Percentiles rank a stretch among this genome's conserved stretches.
phyloP scores from a whole-genome alignment of 441 rosid genomes.

The Metrosideros polymorpha region DNA sequence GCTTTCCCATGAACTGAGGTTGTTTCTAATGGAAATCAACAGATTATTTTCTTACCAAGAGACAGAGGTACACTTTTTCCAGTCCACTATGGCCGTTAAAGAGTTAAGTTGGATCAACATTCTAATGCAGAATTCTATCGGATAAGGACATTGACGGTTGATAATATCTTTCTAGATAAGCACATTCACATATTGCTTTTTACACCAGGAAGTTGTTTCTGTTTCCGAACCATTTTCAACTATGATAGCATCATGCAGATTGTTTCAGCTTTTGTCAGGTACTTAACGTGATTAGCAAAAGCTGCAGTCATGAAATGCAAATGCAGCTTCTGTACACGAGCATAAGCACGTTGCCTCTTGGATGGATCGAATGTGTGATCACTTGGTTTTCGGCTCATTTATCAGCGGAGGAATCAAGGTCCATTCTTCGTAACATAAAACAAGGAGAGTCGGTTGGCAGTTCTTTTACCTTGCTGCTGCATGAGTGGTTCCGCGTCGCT shows the following conservation, averaged over 20 bases:
- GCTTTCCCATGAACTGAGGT: conserved; percentile 40
- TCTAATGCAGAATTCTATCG: neutral
- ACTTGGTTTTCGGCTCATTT: conserved; percentile 66
- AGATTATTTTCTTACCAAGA: conserved; percentile 38
- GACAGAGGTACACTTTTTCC: conserved; percentile 35
- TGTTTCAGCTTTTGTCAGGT: conserved; percentile 28
- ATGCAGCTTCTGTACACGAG: conserved; percentile 47
- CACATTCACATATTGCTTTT: neutral
- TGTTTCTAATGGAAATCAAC: conserved; percentile 23
- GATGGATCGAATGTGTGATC: conserved; percentile 53
- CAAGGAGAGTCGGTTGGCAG: conserved; percentile 21
- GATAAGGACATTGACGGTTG: neutral
- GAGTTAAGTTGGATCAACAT: neutral
- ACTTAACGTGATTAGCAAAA: conserved; percentile 39
- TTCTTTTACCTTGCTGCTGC: conserved; percentile 43
- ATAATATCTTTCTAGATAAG: neutral
- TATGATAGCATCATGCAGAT: neutral
- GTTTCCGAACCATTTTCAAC: neutral
- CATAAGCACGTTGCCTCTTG: conserved; percentile 66
- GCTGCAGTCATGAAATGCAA: conserved; percentile 47
- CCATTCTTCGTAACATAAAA: conserved; percentile 35
- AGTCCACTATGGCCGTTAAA: neutral
- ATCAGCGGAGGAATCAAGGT: conserved; percentile 46
- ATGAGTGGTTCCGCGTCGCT: conserved; percentile 52
- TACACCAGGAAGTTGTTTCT: neutral